Percentiles rank a stretch among this genome's conserved stretches.
These are phyloP conservation scores for Venturia effusa DNA, from an alignment of 2,329 filamentous ascomycete species.

Conservation along the genomic window DNA sequence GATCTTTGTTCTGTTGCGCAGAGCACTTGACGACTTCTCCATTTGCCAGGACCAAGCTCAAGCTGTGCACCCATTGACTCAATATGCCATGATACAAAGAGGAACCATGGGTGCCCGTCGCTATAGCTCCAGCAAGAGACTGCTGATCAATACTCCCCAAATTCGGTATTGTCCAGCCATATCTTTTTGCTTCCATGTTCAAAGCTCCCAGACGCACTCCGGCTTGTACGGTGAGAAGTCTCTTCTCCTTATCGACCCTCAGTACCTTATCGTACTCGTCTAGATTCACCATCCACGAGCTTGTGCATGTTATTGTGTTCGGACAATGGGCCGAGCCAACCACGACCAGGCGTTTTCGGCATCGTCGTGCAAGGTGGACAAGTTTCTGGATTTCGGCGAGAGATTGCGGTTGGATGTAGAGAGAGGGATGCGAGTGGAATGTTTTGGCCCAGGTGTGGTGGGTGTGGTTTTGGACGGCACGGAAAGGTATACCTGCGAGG, in stretches of 20 bases:
- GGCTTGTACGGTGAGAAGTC: slow-evolving; percentile 68
- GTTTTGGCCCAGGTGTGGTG: slow-evolving; percentile 95
- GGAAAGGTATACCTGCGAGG: slow-evolving; percentile 62
- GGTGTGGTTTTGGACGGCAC: slow-evolving; percentile 57
- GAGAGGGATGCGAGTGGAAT: slow-evolving; percentile 78
- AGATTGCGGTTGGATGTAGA: slow-evolving; percentile 77
- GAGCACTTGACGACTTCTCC: slow-evolving; percentile 64
- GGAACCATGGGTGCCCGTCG: slow-evolving; percentile 88
- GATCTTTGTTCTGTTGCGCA: slow-evolving; percentile 53
- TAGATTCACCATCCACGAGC: slow-evolving; percentile 88
- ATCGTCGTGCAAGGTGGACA: slow-evolving; percentile 68
- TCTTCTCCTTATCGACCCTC: slow-evolving; percentile 53
- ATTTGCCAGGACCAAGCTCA: slow-evolving; percentile 75
- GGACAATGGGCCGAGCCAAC: slow-evolving; percentile 91
- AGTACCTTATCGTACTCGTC: slow-evolving; percentile 70
- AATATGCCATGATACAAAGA: slow-evolving; percentile 75
- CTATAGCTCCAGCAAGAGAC: slow-evolving; percentile 83
- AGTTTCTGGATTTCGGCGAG: slow-evolving; percentile 74
- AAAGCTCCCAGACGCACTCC: slow-evolving; percentile 74
- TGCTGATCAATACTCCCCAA: slow-evolving; percentile 92
- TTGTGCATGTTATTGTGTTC: slow-evolving; percentile 83
- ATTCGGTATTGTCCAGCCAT: slow-evolving; percentile 79
- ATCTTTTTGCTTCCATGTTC: slow-evolving; percentile 59
- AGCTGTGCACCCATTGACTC: slow-evolving; percentile 61
- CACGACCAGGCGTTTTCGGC: slow-evolving; percentile 69